A percentile compares a stretch with the other conserved stretches of the same genome.
Conservation (phyloP, 352 stramenopile species). For the Phytophthora tubulina region DNA sequence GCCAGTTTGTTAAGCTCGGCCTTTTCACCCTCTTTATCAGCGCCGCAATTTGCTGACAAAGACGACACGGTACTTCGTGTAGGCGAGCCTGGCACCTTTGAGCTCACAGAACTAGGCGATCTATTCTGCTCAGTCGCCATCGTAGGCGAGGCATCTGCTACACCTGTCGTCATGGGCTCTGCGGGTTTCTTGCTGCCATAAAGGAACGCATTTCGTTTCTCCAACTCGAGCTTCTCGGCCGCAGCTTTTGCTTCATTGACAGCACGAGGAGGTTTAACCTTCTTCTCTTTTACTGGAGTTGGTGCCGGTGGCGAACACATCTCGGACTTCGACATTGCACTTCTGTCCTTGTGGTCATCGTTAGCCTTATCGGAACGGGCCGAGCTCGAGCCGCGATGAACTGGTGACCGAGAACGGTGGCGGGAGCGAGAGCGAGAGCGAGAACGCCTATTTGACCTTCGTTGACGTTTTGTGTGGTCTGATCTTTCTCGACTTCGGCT, state of each 20-base stretch:
- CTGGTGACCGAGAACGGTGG: constrained; percentile 30
- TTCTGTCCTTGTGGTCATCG: constrained; percentile 11
- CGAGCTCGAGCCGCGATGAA: background rate
- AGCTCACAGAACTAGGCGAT: background rate
- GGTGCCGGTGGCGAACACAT: background rate
- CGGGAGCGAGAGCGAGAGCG: constrained; percentile 42
- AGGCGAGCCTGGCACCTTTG: constrained; percentile 5
- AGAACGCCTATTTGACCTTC: constrained; percentile 31
- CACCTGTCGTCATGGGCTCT: background rate
- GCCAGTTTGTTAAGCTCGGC: constrained; percentile 85
- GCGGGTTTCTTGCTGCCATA: constrained; percentile 51
- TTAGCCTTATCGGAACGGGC: background rate
- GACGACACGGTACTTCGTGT: constrained; percentile 14
- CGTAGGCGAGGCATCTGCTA: constrained; percentile 1
- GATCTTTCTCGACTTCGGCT: constrained; percentile 45
- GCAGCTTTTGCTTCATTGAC: constrained; percentile 43
- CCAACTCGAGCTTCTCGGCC: constrained; percentile 52
- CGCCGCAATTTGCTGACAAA: background rate
- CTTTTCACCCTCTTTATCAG: constrained; percentile 38
- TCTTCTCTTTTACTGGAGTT: constrained; percentile 22
- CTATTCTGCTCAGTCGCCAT: background rate
- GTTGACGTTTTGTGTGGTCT: constrained; percentile 24
- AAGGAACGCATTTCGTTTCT: constrained; percentile 68
- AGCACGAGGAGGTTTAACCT: background rate
- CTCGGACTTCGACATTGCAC: background rate